Conservation (phyloP, 116 monocot genomes). For the Posidonia oceanica region DNA sequence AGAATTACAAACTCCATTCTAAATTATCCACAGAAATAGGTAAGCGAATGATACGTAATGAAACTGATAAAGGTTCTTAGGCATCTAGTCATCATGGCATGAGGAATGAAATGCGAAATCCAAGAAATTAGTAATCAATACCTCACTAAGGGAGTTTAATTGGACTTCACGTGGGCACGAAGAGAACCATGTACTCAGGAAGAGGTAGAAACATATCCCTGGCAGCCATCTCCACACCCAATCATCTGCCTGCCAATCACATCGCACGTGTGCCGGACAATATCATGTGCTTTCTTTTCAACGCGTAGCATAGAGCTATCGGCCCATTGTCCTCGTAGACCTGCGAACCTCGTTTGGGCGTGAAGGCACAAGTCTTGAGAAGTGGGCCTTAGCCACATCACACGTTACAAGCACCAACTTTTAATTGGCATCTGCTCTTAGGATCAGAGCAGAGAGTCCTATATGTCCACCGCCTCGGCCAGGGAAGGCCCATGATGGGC, state of each 20-base stretch:
- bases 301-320: not conserved
- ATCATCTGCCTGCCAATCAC: constrained; percentile 3
- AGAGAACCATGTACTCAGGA: not conserved
- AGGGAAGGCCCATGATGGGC: not conserved
- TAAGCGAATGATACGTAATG: too few species aligned
- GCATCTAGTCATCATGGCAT: too few species aligned
- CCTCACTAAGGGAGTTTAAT: too few species aligned
- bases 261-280: constrained; percentile 6
- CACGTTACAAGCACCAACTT: not conserved
- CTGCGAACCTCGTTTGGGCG: not conserved
- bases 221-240: not conserved
- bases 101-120: too few species aligned
- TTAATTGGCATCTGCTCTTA: not conserved
- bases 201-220: not conserved
- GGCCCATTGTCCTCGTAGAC: constrained; percentile 7
- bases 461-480: not conserved
- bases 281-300: constrained; percentile 8
- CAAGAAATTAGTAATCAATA: too few species aligned
- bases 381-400: not conserved
- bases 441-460: not conserved
- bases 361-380: not conserved
- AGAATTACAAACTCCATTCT: too few species aligned
- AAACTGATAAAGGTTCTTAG: too few species aligned
- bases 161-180: not conserved
- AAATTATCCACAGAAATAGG: too few species aligned